These are phyloP conservation scores for Omphalotus guepiniiformis DNA, from an alignment of 768 basidiomycete genomes.

Conservation along the genomic window DNA sequence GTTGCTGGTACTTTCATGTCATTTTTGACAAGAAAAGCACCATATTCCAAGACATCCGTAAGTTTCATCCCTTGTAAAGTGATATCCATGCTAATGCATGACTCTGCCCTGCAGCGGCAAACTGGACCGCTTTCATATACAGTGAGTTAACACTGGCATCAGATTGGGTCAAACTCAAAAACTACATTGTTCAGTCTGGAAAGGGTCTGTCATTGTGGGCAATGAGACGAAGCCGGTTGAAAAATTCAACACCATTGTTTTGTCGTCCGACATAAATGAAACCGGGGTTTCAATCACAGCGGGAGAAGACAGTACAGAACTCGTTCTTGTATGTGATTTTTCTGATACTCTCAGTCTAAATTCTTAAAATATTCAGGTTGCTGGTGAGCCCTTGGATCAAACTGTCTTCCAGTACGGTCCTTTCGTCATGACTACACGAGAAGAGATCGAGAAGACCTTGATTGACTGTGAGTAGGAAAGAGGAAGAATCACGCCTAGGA, in stretches of 20 bases:
- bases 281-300: conserved; percentile 67
- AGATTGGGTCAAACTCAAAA: not conserved
- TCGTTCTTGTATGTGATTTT: conserved; percentile 57
- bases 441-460: conserved; percentile 81
- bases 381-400: conserved; percentile 89
- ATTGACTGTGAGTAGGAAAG: conserved; percentile 63
- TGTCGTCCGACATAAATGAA: conserved; percentile 56
- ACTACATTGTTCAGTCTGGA: conserved; percentile 46
- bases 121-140: conserved; percentile 90
- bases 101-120: conserved; percentile 43
- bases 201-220: conserved; percentile 65
- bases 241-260: conserved; percentile 77
- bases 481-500: no score
- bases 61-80: conserved; percentile 20
- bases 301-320: conserved; percentile 58
- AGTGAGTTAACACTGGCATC: no score
- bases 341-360: conserved; percentile 1
- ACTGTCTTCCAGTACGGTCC: conserved; percentile 84
- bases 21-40: conserved; percentile 54
- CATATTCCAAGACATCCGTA: conserved; percentile 83
- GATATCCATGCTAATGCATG: not conserved
- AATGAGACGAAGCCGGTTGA: conserved; percentile 41
- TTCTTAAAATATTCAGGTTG: conserved; percentile 39
- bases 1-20: conserved; percentile 91
- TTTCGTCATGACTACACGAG: conserved; percentile 78